Base-by-base conservation (phyloP, 2,329 filamentous ascomycete species). In the Colletotrichum limetticola region DNA sequence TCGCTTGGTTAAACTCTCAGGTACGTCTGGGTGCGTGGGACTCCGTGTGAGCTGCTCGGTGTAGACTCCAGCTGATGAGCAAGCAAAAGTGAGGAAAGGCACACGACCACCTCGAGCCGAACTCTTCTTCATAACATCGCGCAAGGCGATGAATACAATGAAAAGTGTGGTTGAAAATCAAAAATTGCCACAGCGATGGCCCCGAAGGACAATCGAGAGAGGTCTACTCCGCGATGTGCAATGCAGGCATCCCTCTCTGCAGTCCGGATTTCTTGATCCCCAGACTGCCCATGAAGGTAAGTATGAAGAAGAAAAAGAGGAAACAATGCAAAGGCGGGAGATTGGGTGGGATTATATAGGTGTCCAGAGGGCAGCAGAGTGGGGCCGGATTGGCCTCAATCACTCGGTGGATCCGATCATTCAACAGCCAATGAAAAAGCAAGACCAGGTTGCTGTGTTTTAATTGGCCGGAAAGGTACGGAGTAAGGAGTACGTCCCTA, bases 201-300 rank as follows among this genome's bases (percentile, higher is more conserved):
- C 73, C 74, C 70, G 73, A 76, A 76, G 74, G 74, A 58, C 74
- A 76, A 76, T 76, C 73, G 70, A 75, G 64, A 66, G 42, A 68
- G 67, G 60, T 69, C 65, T 63, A 71, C 74, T 65, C 74, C 74
- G 71, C 73, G 85, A 79, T 85, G 86, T 88, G 85, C 85, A 86
- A 87, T 88, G 85, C 85, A 87, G 85, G 84, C 82, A 81, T 82
- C 80, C 83, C 82, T 77, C 77, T 79, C 83, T 86, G 82, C 80
- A 32, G 32, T 70, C 77, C 77, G 79, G 80, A 75, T 78, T 83
- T 84, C 83, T 75, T 87, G 86, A 88, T 79, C 85, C 78, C 79
- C 80, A 78, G 75, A 76, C 74, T 77, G 78, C 82, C 79, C 79
- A 81, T 82, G 81, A 87, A 87, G 85, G 85, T 86, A 87, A 87